These are phyloP conservation scores for Macaranga tanarius DNA, from an alignment of 441 rosid genomes.

Conservation along the genomic window DNA sequence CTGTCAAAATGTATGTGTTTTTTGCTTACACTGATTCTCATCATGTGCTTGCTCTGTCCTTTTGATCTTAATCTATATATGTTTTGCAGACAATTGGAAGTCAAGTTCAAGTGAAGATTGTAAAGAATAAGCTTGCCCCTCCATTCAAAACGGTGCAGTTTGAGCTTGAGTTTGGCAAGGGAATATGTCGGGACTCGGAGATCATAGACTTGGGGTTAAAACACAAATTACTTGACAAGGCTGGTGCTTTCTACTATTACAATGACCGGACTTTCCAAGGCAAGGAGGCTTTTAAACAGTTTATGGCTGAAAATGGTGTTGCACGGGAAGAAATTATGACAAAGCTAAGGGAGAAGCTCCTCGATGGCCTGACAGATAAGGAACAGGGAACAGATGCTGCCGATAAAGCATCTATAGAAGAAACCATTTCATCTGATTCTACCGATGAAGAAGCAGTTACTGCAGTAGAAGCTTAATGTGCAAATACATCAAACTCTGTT, in stretches of 20 bases:
- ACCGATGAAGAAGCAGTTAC: slow-evolving; percentile 71
- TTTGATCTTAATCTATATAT: slow-evolving; percentile 5
- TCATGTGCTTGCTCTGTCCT: neutral
- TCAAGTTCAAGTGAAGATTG: slow-evolving; percentile 76
- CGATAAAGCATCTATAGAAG: slow-evolving; percentile 38
- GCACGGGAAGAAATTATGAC: slow-evolving; percentile 58
- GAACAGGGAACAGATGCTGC: slow-evolving; percentile 27
- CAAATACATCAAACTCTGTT: neutral
- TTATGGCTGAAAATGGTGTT: slow-evolving; percentile 41
- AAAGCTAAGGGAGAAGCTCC: slow-evolving; percentile 61
- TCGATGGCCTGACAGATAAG: slow-evolving; percentile 30
- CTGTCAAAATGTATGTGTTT: neutral
- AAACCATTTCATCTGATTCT: slow-evolving; percentile 45
- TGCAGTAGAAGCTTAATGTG: slow-evolving; percentile 54
- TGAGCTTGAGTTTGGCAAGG: slow-evolving; percentile 94
- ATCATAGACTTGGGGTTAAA: slow-evolving; percentile 67
- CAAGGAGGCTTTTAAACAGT: slow-evolving; percentile 63
- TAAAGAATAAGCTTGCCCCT: slow-evolving; percentile 95
- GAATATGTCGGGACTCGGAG: slow-evolving; percentile 73
- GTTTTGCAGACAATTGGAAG: slow-evolving; percentile 69
- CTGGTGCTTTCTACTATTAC: slow-evolving; percentile 45
- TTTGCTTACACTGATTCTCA: neutral
- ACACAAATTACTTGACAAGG: slow-evolving; percentile 56
- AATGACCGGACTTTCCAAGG: slow-evolving; percentile 59
- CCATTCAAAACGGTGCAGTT: slow-evolving; percentile 81